These are phyloP conservation scores for Aechmea fasciata DNA, from an alignment of 176 grass and related monocot species.

Conservation along the genomic window DNA sequence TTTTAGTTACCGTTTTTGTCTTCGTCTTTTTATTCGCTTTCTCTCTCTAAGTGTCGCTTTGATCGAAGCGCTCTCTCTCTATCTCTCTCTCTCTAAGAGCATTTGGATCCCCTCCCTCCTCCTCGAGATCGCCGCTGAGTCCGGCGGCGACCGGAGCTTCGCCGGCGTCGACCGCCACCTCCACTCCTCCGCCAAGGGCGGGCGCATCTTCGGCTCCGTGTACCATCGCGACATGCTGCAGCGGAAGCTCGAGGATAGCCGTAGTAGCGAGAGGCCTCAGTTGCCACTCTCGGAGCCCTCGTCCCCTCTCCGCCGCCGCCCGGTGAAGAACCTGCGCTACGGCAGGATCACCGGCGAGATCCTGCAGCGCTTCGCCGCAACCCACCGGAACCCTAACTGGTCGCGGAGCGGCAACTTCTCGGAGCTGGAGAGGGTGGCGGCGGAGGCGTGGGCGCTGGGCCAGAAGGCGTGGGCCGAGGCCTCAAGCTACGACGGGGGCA, in stretches of 20 bases:
- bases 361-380: conserved; percentile 21
- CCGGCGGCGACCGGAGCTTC: background rate
- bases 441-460: conserved; percentile 59
- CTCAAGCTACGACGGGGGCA: conserved; percentile 24
- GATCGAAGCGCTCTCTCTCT: too few species aligned
- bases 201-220: background rate
- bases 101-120: background rate
- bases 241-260: conserved; percentile 15
- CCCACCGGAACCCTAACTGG: conserved; percentile 16
- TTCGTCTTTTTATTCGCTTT: too few species aligned
- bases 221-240: background rate
- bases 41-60: too few species aligned
- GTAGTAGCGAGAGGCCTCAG: conserved; percentile 8
- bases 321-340: conserved; percentile 13
- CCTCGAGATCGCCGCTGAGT: conserved; percentile 2
- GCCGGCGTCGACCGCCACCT: background rate
- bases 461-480: conserved; percentile 59
- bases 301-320: conserved; percentile 9
- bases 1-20: too few species aligned
- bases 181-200: background rate
- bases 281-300: background rate
- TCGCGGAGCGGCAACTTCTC: conserved; percentile 46
- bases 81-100: too few species aligned
- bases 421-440: conserved; percentile 63
- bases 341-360: conserved; percentile 70